phyloP scores from a whole-genome alignment of 306 rosid species.

The Sechiopsis laciniata region DNA sequence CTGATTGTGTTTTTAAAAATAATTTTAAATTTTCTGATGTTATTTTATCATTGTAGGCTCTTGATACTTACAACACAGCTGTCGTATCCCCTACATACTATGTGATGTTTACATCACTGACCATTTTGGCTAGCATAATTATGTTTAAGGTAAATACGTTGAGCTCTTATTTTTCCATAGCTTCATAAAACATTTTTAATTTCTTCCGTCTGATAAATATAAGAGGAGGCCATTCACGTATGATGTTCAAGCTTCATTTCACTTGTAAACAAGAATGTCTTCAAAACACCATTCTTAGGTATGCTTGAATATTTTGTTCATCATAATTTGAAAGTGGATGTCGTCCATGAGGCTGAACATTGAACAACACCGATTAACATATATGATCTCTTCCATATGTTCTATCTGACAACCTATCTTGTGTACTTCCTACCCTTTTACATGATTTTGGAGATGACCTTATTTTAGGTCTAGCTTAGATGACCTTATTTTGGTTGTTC shows the following conservation, averaged over 20 bases:
- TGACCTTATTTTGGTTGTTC: neutral
- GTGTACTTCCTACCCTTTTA: neutral
- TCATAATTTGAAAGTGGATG: neutral
- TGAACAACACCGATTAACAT: neutral
- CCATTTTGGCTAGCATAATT: conserved; percentile 24
- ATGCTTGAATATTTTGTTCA: neutral
- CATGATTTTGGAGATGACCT: neutral
- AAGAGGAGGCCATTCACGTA: neutral
- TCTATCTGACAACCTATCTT: neutral
- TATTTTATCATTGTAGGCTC: conserved; percentile 14
- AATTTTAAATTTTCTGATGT: conserved; percentile 6
- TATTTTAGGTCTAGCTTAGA: neutral
- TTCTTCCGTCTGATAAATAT: neutral
- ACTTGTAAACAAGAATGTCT: neutral
- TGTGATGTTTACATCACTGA: conserved; percentile 23
- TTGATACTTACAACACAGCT: conserved; percentile 22
- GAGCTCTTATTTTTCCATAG: neutral
- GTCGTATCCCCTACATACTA: conserved; percentile 20
- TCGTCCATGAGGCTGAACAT: neutral
- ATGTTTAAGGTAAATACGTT: conserved; percentile 20
- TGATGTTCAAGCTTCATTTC: neutral
- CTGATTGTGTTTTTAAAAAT: neutral
- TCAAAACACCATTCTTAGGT: neutral
- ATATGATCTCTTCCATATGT: neutral
- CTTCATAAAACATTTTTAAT: neutral